Evolutionary conservation across 768 basidiomycete species (phyloP), one percentile per base, ranked within the genome.

Genomic region (Sporobolomyces roseus): DNA sequence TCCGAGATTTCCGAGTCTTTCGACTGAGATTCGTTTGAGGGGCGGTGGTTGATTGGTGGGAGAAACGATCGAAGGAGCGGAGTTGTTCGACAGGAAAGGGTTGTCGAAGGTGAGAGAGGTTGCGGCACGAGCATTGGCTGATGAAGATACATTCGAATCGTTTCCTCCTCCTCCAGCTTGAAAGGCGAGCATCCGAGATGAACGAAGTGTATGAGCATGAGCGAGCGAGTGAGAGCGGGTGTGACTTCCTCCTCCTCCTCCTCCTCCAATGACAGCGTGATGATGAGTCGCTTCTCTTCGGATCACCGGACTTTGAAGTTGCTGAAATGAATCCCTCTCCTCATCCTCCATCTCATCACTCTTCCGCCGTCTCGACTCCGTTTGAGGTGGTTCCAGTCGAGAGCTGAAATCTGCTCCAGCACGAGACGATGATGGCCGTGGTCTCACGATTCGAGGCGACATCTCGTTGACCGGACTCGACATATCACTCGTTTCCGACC

Each of bases 311-410:
- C 27, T 46, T 45, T 27, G 58, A 13, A 52, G 27, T 13, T 32
- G 58, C 27, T 54, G 41, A n/a, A 62, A 46, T 12, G 55, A 41
- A 17, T 56, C 66, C 6, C 64, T 60, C 45, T 59, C 54, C 27
- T 63, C 66, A 23, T 68, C 67, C 36, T 68, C 71, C 66, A 72
- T 68, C 56, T 72, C 71, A 50, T 72, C 71, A 51, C 66, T 68
- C 56, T 72, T 72, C 30, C 71, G 21, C 56, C 71, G 71, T n/a
- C 66, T 33, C 14, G 63, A 52, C 49, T 71, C 70, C 46, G 41
- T 27, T 25, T 30, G 2, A 8, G 64, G 60, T 19, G 56, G 65
- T 62, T 53, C 70, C 21, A 63, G 58, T 7, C 67, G 67, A 4
- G 49, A 10, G 1, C 29, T 19, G 51, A 55, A 64, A 10, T 64